A percentile compares a stretch with the other conserved stretches of the same genome.
These are phyloP conservation scores for Periconia macrospinosa DNA, from an alignment of 2,329 filamentous ascomycete genomes.

Conservation along the genomic window DNA sequence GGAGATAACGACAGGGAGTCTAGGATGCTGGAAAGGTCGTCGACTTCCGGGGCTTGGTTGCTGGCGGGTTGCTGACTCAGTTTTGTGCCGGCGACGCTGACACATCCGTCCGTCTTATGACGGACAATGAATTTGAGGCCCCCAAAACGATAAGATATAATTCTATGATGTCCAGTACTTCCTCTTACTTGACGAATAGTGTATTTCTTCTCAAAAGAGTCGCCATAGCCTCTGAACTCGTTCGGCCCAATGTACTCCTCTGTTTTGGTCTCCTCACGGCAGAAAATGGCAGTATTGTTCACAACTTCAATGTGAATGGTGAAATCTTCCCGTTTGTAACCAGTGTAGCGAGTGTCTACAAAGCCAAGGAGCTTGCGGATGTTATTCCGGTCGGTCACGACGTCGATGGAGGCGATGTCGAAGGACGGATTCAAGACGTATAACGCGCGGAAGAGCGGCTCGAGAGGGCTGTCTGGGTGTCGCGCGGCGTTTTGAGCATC, in stretches of 20 bases:
- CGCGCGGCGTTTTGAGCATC: conserved; percentile 52
- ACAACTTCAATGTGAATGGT: conserved; percentile 47
- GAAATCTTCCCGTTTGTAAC: conserved; percentile 38
- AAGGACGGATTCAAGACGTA: conserved; percentile 44
- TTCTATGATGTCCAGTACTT: conserved; percentile 51
- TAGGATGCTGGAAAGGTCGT: conserved; percentile 5
- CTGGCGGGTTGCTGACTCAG: too few species aligned
- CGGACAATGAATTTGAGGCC: conserved; percentile 33
- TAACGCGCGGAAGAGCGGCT: conserved; percentile 52
- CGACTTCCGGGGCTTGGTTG: neutral
- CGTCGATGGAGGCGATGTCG: conserved; percentile 42
- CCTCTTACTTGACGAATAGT: conserved; percentile 38
- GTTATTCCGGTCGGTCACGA: conserved; percentile 53
- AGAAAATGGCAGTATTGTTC: conserved; percentile 35
- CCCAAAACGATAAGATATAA: conserved; percentile 50
- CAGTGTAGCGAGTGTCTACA: conserved; percentile 22
- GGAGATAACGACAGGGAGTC: conserved; percentile 10
- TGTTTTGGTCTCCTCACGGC: conserved; percentile 24
- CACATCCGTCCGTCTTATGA: conserved; percentile 49
- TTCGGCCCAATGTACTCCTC: conserved; percentile 14
- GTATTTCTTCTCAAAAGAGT: conserved; percentile 51
- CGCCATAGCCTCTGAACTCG: conserved; percentile 48
- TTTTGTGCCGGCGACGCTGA: conserved; percentile 16
- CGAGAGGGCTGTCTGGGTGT: conserved; percentile 48
- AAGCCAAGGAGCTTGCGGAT: conserved; percentile 54